These are phyloP conservation scores for Aureobasidium sp. DNA, from an alignment of 2,329 filamentous ascomycete species.

Conservation along the genomic window DNA sequence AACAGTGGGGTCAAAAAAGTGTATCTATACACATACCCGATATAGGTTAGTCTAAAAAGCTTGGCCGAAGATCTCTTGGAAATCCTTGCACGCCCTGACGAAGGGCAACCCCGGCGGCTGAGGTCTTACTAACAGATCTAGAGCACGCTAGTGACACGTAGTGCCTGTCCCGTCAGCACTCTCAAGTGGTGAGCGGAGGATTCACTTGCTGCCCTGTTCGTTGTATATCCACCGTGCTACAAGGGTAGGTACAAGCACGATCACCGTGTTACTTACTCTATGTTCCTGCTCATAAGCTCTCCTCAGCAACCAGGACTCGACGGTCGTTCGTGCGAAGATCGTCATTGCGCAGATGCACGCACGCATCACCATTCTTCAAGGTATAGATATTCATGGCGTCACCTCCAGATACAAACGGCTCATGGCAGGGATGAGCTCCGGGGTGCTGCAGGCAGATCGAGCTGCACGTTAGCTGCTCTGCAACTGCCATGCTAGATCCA, in stretches of 20 bases:
- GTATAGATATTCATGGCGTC: neutral
- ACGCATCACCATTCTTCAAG: conserved; percentile 1
- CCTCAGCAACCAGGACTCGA: neutral
- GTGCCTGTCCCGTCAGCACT: neutral
- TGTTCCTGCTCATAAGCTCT: neutral
- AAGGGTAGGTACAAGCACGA: neutral
- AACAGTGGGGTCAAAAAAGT: neutral
- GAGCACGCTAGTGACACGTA: neutral
- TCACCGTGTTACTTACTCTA: neutral
- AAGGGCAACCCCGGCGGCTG: conserved; percentile 1
- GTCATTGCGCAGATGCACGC: neutral
- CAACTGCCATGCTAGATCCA: conserved; percentile 10
- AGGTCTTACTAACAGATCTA: neutral
- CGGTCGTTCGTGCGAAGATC: neutral
- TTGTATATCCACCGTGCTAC: neutral
- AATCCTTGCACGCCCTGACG: neutral
- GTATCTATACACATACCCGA: neutral
- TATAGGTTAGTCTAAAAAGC: neutral
- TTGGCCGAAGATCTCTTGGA: conserved; percentile 9
- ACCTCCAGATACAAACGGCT: neutral
- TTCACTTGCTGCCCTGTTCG: neutral
- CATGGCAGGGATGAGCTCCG: neutral
- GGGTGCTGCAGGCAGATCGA: conserved; percentile 8
- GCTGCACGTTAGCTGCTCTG: conserved; percentile 3
- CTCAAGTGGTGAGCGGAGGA: neutral